Evolutionary conservation across 495 filamentous ascomycete species (phyloP), one percentile per base, ranked within the genome.

Genomic region (Talaromyces trachyspermus): DNA sequence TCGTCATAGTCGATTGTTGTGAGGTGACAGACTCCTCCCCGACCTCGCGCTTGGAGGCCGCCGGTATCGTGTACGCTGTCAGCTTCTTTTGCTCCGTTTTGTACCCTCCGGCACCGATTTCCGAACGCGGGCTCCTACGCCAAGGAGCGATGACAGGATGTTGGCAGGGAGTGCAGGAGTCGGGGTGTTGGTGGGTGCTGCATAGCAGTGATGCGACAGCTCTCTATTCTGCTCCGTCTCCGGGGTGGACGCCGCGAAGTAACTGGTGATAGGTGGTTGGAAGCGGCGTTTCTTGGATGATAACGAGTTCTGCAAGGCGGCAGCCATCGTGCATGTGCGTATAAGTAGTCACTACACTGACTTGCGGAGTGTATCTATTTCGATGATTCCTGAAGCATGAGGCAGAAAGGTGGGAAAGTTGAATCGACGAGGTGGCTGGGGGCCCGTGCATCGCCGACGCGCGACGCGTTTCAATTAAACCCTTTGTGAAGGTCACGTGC

Each of bases 101-200:
- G 70, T 95, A 95, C 91, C 91, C 49, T 95, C 89, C 0, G 87
- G 85, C 3, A 97, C 81, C 8, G 84, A 83, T 65, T 97, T 95
- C 50, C 91, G 84, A 43, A 97, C 77, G 26, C 89, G 81, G 87
- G 95, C 94, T 53, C 91, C 91, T 44, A 97, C 90, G 49, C 74
- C 84, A 3, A 95, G 71, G 11, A 96, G 81, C 12, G 82, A 83
- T 12, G 88, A 71, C 61, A 92, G 87, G 18, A 95, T 74, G 17
- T 68, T 70, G 7, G 66, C 59, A 7, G 88, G 78, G 15, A 88
- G 71, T 18, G 65, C 54, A 22, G 76, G 78, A 5, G 53, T 63
- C 29, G 65, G 60, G 36, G 63, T 64, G 42, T 63, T 66, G 15
- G 70, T 74, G 6, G 68, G 53, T 10, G 67, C 60, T 43, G 65